Evolutionary conservation across 2,329 filamentous ascomycete genomes (phyloP).

Genomic region (Orbilia quercus): DNA sequence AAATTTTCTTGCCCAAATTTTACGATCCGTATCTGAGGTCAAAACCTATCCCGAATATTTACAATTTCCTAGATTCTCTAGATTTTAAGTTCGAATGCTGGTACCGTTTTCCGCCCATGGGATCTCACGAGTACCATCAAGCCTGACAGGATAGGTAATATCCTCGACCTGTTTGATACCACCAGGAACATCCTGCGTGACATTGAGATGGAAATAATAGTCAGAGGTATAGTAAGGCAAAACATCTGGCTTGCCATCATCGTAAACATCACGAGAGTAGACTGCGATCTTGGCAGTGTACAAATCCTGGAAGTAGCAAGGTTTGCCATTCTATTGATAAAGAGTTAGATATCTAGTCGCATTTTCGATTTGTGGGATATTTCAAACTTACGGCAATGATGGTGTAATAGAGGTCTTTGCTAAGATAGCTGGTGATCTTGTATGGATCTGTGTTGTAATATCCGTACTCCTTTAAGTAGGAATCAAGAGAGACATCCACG

Average conservation of each 20-base stretch:
- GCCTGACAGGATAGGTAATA: conserved; percentile 47
- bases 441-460: conserved; percentile 37
- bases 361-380: not conserved
- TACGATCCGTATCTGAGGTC: not conserved
- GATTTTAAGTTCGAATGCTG: conserved; percentile 7
- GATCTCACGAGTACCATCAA: conserved; percentile 46
- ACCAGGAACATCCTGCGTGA: conserved; percentile 70
- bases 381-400: conserved; percentile 51
- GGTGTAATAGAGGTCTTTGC: conserved; percentile 39
- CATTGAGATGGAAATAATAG: conserved; percentile 62
- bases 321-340: conserved; percentile 41
- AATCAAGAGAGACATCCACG: conserved; percentile 42
- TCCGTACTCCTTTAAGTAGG: conserved; percentile 44
- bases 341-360: conserved; percentile 4
- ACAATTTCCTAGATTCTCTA: too few species aligned
- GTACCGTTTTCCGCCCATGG: conserved; percentile 48
- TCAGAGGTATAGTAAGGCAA: conserved; percentile 46
- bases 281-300: conserved; percentile 48
- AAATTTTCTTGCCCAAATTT: too few species aligned
- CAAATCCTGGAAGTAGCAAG: conserved; percentile 48
- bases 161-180: conserved; percentile 60
- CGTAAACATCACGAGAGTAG: conserved; percentile 45
- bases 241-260: conserved; percentile 24
- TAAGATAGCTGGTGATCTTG: conserved; percentile 47
- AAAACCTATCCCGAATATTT: conserved; percentile 12